phyloP scores from a whole-genome alignment of 176 grass and related monocot species.

The Thalia dealbata region DNA sequence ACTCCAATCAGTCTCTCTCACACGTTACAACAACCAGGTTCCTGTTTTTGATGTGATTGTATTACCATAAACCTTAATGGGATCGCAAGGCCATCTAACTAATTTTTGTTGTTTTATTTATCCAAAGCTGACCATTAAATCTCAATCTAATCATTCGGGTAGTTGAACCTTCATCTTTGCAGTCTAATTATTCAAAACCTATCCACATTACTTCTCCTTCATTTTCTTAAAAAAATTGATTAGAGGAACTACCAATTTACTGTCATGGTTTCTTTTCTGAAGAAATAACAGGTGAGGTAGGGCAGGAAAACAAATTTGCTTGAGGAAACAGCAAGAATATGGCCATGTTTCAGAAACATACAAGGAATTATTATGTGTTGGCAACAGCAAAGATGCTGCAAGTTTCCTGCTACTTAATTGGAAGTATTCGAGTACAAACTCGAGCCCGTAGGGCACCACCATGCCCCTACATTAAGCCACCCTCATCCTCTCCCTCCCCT shows the following conservation, averaged over 20 bases:
- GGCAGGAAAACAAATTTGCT: background rate
- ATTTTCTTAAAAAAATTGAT: no score
- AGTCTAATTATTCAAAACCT: no score
- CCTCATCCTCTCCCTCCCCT: no score
- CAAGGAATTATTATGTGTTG: background rate
- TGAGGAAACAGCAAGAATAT: background rate
- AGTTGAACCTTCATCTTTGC: no score
- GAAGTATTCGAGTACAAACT: background rate
- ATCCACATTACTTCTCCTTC: no score
- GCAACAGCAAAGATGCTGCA: background rate
- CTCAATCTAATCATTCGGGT: no score
- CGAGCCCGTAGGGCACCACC: background rate
- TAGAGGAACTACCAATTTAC: no score
- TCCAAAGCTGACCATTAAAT: no score
- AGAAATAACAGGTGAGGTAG: background rate
- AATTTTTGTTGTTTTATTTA: no score
- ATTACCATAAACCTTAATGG: background rate
- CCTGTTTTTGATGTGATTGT: background rate
- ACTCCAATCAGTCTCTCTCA: background rate
- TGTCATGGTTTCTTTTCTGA: no score
- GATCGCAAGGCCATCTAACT: no score
- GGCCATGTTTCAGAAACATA: background rate
- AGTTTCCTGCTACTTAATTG: background rate
- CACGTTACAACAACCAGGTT: background rate
- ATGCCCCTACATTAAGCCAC: background rate